These are phyloP conservation scores for Citrullus mucosospermus DNA, from an alignment of 306 rosid genomes.

Conservation along the genomic window DNA sequence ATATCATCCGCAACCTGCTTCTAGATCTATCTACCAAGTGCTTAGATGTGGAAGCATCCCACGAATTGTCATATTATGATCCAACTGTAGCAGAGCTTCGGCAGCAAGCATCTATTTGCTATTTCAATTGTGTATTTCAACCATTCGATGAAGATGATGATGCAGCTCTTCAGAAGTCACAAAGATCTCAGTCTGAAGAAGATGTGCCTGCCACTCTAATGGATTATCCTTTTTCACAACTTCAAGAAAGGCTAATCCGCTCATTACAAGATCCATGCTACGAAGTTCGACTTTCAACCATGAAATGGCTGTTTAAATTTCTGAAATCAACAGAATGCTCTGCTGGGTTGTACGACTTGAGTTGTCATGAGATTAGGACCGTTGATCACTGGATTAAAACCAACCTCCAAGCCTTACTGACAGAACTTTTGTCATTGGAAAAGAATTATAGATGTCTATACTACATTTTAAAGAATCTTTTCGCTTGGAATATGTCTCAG, in stretches of 20 bases:
- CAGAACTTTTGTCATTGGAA: constrained; percentile 49
- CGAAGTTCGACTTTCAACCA: constrained; percentile 84
- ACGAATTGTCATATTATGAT: constrained; percentile 41
- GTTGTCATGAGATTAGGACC: constrained; percentile 27
- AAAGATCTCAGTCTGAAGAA: constrained; percentile 26
- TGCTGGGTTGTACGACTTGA: constrained; percentile 26
- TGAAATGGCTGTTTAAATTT: constrained; percentile 81
- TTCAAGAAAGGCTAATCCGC: constrained; percentile 49
- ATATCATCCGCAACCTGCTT: constrained; percentile 38
- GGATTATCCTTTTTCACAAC: constrained; percentile 35
- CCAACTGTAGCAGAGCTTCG: constrained; percentile 73
- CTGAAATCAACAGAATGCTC: constrained; percentile 46
- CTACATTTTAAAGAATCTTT: constrained; percentile 63
- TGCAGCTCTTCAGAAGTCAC: constrained; percentile 19
- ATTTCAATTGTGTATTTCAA: constrained; percentile 73
- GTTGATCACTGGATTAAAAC: constrained; percentile 48
- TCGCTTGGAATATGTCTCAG: constrained; percentile 67
- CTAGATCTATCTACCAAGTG: constrained; percentile 58
- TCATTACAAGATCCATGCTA: constrained; percentile 65
- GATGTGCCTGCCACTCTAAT: constrained; percentile 25
- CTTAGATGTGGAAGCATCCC: constrained; percentile 51
- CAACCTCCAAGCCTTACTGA: constrained; percentile 49
- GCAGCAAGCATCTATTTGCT: constrained; percentile 70
- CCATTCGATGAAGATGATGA: constrained; percentile 37
- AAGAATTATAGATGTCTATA: constrained; percentile 56